Percentiles rank a stretch among this genome's conserved stretches.
These are phyloP conservation scores for Daldinia childiae DNA, from an alignment of 495 filamentous ascomycete species.

Conservation along the genomic window DNA sequence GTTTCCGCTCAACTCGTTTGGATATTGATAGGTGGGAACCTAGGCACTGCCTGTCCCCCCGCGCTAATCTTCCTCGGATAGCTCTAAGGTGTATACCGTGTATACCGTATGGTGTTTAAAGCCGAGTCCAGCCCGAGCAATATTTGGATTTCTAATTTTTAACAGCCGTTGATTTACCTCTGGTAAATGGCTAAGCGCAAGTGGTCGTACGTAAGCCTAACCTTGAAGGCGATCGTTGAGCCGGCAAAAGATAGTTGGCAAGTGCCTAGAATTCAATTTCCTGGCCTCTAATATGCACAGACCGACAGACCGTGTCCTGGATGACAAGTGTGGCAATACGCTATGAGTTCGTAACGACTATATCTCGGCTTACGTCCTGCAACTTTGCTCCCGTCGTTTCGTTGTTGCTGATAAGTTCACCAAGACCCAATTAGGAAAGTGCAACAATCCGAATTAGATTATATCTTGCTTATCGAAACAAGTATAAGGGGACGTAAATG, in stretches of 20 bases:
- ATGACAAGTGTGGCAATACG: neutral
- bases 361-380: neutral
- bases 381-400: conserved; percentile 7
- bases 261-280: conserved; percentile 15
- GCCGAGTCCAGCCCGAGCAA: conserved; percentile 48
- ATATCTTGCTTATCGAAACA: conserved; percentile 49
- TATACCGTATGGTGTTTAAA: no score
- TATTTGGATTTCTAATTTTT: conserved; percentile 16
- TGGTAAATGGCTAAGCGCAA: conserved; percentile 39
- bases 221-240: conserved; percentile 36
- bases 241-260: conserved; percentile 20
- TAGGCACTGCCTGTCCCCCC: conserved; percentile 41
- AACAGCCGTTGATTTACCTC: conserved; percentile 40
- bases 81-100: conserved; percentile 18
- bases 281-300: conserved; percentile 28
- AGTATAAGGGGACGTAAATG: conserved; percentile 14
- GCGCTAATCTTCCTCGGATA: conserved; percentile 13
- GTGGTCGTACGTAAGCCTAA: conserved; percentile 2
- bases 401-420: conserved; percentile 25
- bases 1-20: conserved; percentile 35
- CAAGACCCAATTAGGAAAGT: conserved; percentile 43
- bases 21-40: conserved; percentile 19
- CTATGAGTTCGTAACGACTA: neutral
- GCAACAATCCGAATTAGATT: conserved; percentile 51
- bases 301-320: conserved; percentile 28